Evolutionary conservation across 495 filamentous ascomycete genomes (phyloP), one percentile per base, ranked within the genome.

Genomic region (Thozetella sp.): DNA sequence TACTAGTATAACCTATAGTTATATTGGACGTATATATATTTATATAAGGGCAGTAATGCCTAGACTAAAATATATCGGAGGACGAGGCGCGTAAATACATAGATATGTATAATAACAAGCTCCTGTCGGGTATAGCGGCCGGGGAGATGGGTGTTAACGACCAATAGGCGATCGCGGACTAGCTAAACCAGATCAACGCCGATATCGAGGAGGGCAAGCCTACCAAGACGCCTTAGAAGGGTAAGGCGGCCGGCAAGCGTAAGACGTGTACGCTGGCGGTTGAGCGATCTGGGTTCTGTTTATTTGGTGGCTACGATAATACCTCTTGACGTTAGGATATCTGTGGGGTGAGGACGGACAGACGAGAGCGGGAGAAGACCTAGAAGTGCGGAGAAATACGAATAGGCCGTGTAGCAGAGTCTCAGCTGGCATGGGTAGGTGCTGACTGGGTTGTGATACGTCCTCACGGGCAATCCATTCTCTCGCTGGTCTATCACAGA

Each of bases 1-100:
- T 93, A 93, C 68, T 80, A 83, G 60, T 85, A 90, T 73, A 93
- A 93, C 67, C 85, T 92, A 46, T 86, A 86, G 19, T 72, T 86
- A 24, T 93, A 93, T 77, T 86, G 88, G 64, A 83, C 84, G 12
- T 84, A 87, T 54, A 82, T 90, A 59, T 83, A 87, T 63, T 88
- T 86, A 1, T 94, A 94, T 79, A 91, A 91, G 79, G 72, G 76
- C 50, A 80, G 82, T 53, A 89, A 91, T 60, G 72, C 74, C 2
- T 77, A 87, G 26, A 88, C 87, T 56, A 85, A 84, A 79, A 82
- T 61, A 84, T 90, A 76, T 78, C 72, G 1, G 83, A 88, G 24
- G 78, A 82, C 15, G 83, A 89, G 53, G 84, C 83, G 10, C 69
- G 78, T 23, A 67, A 70, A 61, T 86, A 82, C 48, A 83, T 87